Evolutionary conservation across 306 rosid genomes (phyloP).

Genomic region (Pueraria montana): DNA sequence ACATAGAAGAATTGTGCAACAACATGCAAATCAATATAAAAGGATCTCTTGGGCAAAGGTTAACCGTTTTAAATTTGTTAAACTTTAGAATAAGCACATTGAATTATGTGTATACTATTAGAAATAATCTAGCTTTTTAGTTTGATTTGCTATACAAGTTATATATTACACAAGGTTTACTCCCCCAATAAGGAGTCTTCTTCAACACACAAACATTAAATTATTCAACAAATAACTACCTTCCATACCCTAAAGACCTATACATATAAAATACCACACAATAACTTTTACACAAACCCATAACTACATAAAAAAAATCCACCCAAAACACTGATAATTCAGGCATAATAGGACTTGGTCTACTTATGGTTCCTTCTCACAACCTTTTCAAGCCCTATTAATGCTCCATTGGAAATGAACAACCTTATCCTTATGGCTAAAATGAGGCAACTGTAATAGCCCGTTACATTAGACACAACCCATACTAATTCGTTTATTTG

Average conservation of each 20-base stretch:
- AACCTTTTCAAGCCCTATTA: background rate
- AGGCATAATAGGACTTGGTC: background rate
- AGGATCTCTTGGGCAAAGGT: slow-evolving; percentile 99
- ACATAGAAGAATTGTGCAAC: slow-evolving; percentile 96
- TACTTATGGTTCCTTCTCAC: background rate
- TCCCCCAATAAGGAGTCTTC: background rate
- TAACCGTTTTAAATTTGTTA: slow-evolving; percentile 16
- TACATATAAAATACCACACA: background rate
- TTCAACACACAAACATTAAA: background rate
- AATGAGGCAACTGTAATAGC: no score
- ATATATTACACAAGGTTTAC: background rate
- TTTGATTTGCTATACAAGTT: background rate
- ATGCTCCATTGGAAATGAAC: no score
- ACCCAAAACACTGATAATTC: background rate
- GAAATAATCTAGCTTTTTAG: background rate
- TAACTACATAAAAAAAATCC: background rate
- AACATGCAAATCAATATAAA: slow-evolving; percentile 98
- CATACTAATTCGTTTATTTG: no score
- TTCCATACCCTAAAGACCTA: background rate
- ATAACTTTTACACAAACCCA: background rate
- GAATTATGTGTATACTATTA: background rate
- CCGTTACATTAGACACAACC: no score
- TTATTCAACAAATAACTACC: background rate
- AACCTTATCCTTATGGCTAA: no score
- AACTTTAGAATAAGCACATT: background rate